phyloP scores from a whole-genome alignment of 495 filamentous ascomycete species.

The Xylaria flabelliformis region DNA sequence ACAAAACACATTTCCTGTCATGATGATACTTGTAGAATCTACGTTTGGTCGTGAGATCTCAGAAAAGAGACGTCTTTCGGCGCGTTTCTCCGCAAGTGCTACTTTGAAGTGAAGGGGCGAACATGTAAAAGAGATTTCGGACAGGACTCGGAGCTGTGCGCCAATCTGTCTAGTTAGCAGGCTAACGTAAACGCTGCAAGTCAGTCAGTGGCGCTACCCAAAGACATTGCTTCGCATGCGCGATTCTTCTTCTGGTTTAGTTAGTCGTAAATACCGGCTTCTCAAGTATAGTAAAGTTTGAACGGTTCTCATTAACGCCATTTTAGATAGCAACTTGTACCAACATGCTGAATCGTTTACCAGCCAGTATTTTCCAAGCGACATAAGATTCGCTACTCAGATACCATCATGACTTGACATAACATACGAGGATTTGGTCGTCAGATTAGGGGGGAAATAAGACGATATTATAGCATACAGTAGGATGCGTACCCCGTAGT shows the following conservation, averaged over 20 bases:
- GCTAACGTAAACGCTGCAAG: conserved; percentile 2
- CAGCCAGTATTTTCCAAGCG: not conserved
- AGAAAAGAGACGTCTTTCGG: not conserved
- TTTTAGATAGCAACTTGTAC: not conserved
- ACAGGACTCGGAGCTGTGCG: conserved; percentile 3
- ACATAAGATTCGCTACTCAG: conserved; percentile 6
- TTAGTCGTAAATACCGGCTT: not conserved
- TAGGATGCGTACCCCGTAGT: not conserved
- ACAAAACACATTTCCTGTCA: no score
- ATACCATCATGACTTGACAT: conserved; percentile 3
- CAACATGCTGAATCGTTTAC: not conserved
- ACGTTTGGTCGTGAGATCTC: not conserved
- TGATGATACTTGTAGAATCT: conserved; percentile 2
- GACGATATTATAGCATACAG: not conserved
- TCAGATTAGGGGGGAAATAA: not conserved
- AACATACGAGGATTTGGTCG: not conserved
- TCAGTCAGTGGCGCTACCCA: not conserved
- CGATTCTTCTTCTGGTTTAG: conserved; percentile 8
- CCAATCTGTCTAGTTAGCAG: conserved; percentile 1
- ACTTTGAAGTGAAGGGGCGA: not conserved
- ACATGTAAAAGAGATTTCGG: not conserved
- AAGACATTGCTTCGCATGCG: not conserved
- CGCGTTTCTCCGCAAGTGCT: not conserved
- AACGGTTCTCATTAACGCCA: not conserved
- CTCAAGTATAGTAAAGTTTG: conserved; percentile 5